A percentile compares a stretch with the other conserved stretches of the same genome.
phyloP scores from a whole-genome alignment of 306 rosid species.

The Oemleria cerasiformis region DNA sequence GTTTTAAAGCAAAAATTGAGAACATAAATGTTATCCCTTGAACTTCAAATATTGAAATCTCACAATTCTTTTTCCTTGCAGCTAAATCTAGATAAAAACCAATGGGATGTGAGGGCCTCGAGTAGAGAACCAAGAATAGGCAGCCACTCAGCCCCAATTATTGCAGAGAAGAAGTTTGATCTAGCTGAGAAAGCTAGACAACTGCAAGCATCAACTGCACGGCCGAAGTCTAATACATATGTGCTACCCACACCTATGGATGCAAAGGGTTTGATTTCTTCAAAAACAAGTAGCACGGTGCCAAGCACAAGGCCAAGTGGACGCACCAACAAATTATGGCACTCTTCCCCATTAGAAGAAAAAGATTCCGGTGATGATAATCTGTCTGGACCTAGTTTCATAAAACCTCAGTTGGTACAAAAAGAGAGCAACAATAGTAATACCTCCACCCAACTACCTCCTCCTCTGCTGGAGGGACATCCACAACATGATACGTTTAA shows the following conservation, averaged over 20 bases:
- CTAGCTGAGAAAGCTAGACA: slow-evolving; percentile 73
- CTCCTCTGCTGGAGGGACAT: slow-evolving; percentile 54
- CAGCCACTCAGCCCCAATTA: slow-evolving; percentile 85
- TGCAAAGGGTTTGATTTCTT: slow-evolving; percentile 46
- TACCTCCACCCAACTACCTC: slow-evolving; percentile 53
- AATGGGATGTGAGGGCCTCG: slow-evolving; percentile 47
- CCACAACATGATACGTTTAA: slow-evolving; percentile 43
- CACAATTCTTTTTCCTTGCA: slow-evolving; percentile 29
- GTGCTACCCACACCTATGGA: slow-evolving; percentile 79
- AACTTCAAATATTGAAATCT: background rate
- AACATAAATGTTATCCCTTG: background rate
- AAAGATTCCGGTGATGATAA: slow-evolving; percentile 45
- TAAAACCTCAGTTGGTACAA: slow-evolving; percentile 40
- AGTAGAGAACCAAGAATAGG: slow-evolving; percentile 52
- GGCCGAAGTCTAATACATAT: slow-evolving; percentile 54
- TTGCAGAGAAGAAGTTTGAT: slow-evolving; percentile 76
- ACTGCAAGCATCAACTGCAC: slow-evolving; percentile 36
- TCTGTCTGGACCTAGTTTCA: slow-evolving; percentile 34
- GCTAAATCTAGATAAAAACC: slow-evolving; percentile 54
- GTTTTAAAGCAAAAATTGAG: slow-evolving; percentile 16
- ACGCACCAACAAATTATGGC: slow-evolving; percentile 52
- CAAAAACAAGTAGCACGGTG: slow-evolving; percentile 35
- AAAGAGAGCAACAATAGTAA: slow-evolving; percentile 50
- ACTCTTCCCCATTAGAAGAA: slow-evolving; percentile 77
- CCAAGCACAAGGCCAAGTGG: slow-evolving; percentile 54